Evolutionary conservation across 805 yeast genomes (phyloP), one percentile per base, ranked within the genome.

Genomic region (Kluyveromyces lactis): DNA sequence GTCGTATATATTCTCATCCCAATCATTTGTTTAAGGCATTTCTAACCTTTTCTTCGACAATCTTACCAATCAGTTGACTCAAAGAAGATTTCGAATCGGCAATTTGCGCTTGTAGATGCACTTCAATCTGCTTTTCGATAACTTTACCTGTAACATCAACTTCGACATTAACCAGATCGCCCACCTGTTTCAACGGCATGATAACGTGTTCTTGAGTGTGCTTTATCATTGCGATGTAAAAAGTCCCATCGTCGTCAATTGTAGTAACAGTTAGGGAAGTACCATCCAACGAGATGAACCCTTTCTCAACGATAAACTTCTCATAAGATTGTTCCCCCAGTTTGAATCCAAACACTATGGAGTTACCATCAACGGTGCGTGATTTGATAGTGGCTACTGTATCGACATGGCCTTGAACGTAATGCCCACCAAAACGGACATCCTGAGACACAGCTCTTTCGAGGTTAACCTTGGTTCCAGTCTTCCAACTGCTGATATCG

Each of bases 341-440:
- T 59, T 75, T 61, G 62, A 90, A 89, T 3, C 85, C 81, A 58
- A 78, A 82, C 3, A 80, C 69, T 26, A 86, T 66, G 1, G 97
- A 80, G 58, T 86, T 85, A n/a, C 62, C 82, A 53, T 89, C 97
- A 1, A 73, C 63, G 8, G 48, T 61, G 19, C 62, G 69, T 0
- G 62, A 58, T 1, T 72, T 69, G 29, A 90, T 81, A 26, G 58
- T 60, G 2, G 96, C 96, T 26, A 81, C 71, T 0, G 96, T 85
- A 58, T 92, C 99, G 21, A 92, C 86, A 64, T 92, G 99, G 4
- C 98, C 99, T 54, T 92, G 98, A 2, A 92, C 99, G 47, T 90
- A 76, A 61, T 92, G 99, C 1, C 99, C 99, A 18, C 99, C 99
- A 53, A 89, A 77, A 46, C 98, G 69, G 5, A 79, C 85, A 39